A percentile compares a stretch with the other conserved stretches of the same genome.
These are phyloP conservation scores for Neurospora sp. DNA, from an alignment of 2,329 filamentous ascomycete species.

Conservation along the genomic window DNA sequence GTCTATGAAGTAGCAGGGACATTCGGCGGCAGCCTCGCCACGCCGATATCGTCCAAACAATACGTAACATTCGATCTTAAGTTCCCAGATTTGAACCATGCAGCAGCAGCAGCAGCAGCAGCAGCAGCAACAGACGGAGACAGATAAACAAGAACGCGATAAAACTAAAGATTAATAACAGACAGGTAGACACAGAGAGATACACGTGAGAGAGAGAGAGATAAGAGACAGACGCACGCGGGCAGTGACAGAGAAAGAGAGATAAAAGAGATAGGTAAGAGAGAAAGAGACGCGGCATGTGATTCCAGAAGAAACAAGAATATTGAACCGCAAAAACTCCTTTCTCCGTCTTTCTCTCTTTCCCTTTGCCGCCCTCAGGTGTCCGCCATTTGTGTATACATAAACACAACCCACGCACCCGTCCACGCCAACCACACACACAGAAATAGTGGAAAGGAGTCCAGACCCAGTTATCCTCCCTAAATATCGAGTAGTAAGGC, in stretches of 20 bases:
- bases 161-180: constrained; percentile 9
- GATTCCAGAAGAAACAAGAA: constrained; percentile 8
- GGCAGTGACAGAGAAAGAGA: constrained; percentile 13
- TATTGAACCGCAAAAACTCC: constrained; percentile 1
- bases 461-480: background rate
- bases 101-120: constrained; percentile 1
- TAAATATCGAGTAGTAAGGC: background rate
- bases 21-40: background rate
- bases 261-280: constrained; percentile 10
- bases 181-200: constrained; percentile 13
- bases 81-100: background rate
- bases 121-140: constrained; percentile 2
- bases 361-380: constrained; percentile 4
- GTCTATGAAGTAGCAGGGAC: background rate
- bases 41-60: background rate
- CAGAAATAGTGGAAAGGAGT: constrained; percentile 1
- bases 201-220: constrained; percentile 11
- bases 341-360: constrained; percentile 2
- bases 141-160: constrained; percentile 5
- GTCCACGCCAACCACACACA: background rate
- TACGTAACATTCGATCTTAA: background rate
- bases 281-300: constrained; percentile 6
- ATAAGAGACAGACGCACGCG: constrained; percentile 11
- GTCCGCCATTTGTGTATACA: background rate
- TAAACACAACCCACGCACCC: background rate